Conservation (phyloP, 179 eudicot genomes). For the Silene noctiflora region DNA sequence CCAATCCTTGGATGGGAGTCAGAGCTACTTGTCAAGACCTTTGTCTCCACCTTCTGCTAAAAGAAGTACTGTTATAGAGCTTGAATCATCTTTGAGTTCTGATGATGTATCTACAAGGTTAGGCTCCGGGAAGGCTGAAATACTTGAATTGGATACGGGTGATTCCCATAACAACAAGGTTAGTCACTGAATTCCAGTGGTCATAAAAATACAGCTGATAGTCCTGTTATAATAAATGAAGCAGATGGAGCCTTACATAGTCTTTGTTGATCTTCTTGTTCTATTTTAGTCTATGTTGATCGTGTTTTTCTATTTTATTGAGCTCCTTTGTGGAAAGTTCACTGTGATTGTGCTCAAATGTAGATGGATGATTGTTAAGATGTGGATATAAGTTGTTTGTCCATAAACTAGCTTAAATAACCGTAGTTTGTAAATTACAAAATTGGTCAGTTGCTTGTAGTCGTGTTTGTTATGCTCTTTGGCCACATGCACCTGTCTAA, state of each 20-base stretch:
- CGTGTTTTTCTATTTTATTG: no score
- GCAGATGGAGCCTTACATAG: not conserved
- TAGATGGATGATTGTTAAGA: no score
- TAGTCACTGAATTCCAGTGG: slow-evolving; percentile 20
- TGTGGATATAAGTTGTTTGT: no score
- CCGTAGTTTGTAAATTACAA: no score
- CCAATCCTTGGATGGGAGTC: slow-evolving; percentile 89
- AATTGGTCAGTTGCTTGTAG: no score
- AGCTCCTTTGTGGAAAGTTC: no score
- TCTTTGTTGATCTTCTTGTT: not conserved
- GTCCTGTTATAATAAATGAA: not conserved
- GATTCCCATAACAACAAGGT: slow-evolving; percentile 78
- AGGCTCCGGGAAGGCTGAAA: slow-evolving; percentile 47
- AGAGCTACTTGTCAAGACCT: slow-evolving; percentile 51
- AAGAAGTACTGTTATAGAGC: slow-evolving; percentile 52
- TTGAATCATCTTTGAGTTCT: slow-evolving; percentile 72
- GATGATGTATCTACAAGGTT: slow-evolving; percentile 49
- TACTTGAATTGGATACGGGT: slow-evolving; percentile 64
- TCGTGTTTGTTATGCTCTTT: no score
- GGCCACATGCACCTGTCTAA: no score
- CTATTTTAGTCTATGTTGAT: no score
- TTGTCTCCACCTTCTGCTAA: slow-evolving; percentile 55
- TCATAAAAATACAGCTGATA: not conserved
- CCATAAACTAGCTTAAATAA: no score
- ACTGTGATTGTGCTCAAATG: no score